Conservation (phyloP, 208 protist species). For the Wallacemonas sp. region DNA sequence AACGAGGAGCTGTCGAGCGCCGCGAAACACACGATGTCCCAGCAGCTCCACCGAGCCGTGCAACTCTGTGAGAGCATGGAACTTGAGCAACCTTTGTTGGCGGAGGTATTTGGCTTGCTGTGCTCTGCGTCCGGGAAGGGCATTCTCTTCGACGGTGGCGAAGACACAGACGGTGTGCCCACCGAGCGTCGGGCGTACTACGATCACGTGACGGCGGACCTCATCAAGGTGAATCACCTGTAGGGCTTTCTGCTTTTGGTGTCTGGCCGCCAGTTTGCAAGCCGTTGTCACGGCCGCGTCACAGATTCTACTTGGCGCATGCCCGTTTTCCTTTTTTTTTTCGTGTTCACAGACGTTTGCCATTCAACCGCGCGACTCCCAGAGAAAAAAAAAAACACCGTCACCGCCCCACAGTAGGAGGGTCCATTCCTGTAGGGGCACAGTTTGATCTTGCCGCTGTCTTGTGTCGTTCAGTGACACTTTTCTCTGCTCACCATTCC, state of each 20-base stretch:
- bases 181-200: conserved; percentile 68
- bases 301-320: too few species aligned
- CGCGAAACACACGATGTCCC: conserved; percentile 30
- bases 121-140: conserved; percentile 25
- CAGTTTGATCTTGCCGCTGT: too few species aligned
- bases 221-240: conserved; percentile 59
- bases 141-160: conserved; percentile 54
- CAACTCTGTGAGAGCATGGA: conserved; percentile 73
- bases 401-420: too few species aligned
- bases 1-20: not conserved
- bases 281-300: too few species aligned
- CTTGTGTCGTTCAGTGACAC: too few species aligned
- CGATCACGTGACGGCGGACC: conserved; percentile 80
- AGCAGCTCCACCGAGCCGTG: conserved; percentile 56
- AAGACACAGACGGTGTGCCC: conserved; percentile 30
- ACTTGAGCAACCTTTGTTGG: conserved; percentile 46
- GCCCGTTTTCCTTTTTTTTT: not conserved
- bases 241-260: not conserved
- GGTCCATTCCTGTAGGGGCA: too few species aligned
- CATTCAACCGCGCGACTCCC: too few species aligned
- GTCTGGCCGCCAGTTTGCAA: not conserved
- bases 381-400: too few species aligned
- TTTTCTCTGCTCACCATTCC: too few species aligned
- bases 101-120: conserved; percentile 26
- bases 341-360: not conserved